Conservation (phyloP, 1,139 yeast species). For the Lodderomyces metapsilosis region DNA sequence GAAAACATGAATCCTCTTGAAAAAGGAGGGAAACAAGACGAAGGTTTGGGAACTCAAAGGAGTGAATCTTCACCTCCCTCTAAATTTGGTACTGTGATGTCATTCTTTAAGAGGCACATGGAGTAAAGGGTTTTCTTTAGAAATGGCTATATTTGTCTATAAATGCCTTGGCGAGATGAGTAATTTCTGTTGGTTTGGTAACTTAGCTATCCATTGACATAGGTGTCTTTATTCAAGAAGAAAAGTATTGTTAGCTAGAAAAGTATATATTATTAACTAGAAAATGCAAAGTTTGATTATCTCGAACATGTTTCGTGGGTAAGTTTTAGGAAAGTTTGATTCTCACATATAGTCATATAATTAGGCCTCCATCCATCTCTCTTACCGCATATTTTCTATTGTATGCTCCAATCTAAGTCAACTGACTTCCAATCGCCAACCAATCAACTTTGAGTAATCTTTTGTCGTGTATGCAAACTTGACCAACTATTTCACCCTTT, state of each 20-base stretch:
- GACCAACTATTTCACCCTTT: too few species aligned
- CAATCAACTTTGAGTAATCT: not conserved
- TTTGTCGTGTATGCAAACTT: not conserved
- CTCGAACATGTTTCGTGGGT: not conserved
- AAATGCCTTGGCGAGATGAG: not conserved
- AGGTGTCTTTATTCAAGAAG: not conserved
- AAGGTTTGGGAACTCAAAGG: constrained; percentile 2
- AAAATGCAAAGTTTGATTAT: not conserved
- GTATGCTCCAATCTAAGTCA: not conserved
- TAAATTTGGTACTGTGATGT: not conserved
- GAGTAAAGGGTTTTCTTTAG: not conserved
- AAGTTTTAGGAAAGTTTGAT: not conserved
- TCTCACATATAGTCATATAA: not conserved
- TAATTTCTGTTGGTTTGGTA: not conserved
- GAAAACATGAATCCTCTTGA: not conserved
- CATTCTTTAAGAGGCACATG: not conserved
- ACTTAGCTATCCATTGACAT: not conserved
- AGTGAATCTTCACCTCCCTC: constrained; percentile 1
- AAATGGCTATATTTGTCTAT: not conserved
- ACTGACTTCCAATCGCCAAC: not conserved
- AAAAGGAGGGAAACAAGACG: not conserved
- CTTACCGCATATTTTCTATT: not conserved
- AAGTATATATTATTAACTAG: not conserved
- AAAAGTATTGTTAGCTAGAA: not conserved
- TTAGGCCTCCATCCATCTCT: not conserved